phyloP scores from a whole-genome alignment of 495 filamentous ascomycete genomes.

The Penicillium subrubescens region DNA sequence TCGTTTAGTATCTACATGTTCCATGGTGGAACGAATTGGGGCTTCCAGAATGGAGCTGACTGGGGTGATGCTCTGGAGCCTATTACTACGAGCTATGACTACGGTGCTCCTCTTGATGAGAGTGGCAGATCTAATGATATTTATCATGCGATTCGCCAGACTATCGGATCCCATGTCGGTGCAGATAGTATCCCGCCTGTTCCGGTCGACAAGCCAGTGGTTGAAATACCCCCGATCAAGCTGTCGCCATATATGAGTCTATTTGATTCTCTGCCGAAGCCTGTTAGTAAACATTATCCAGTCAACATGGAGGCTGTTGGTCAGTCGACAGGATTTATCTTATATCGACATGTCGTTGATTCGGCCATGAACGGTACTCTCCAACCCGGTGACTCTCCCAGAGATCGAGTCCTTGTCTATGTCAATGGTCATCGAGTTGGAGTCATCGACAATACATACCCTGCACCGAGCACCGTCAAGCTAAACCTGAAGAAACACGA shows the following conservation, averaged over 20 bases:
- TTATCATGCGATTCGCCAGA: constrained; percentile 38
- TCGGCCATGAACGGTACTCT: constrained; percentile 28
- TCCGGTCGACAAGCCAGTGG: constrained; percentile 31
- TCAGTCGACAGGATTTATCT: constrained; percentile 42
- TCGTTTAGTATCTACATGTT: constrained; percentile 54
- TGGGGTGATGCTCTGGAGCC: constrained; percentile 39
- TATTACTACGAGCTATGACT: constrained; percentile 51
- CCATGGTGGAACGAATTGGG: constrained; percentile 51
- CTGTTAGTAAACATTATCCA: constrained; percentile 10
- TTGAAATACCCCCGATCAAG: constrained; percentile 29
- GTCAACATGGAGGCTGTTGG: constrained; percentile 49
- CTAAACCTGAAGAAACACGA: constrained; percentile 38
- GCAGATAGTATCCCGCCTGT: constrained; percentile 30
- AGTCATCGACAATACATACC: constrained; percentile 48
- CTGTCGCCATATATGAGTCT: constrained; percentile 26
- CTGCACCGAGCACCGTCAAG: constrained; percentile 31
- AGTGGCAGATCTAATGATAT: constrained; percentile 47
- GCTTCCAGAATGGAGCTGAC: constrained; percentile 45
- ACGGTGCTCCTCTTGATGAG: constrained; percentile 50
- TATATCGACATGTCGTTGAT: constrained; percentile 41
- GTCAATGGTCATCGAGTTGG: constrained; percentile 41
- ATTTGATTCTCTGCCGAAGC: constrained; percentile 34
- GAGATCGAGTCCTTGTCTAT: constrained; percentile 49
- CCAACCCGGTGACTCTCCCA: constrained; percentile 39
- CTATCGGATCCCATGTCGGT: constrained; percentile 39